Base-by-base conservation (phyloP, 495 filamentous ascomycete species). In the Talaromyces wortmannii region DNA sequence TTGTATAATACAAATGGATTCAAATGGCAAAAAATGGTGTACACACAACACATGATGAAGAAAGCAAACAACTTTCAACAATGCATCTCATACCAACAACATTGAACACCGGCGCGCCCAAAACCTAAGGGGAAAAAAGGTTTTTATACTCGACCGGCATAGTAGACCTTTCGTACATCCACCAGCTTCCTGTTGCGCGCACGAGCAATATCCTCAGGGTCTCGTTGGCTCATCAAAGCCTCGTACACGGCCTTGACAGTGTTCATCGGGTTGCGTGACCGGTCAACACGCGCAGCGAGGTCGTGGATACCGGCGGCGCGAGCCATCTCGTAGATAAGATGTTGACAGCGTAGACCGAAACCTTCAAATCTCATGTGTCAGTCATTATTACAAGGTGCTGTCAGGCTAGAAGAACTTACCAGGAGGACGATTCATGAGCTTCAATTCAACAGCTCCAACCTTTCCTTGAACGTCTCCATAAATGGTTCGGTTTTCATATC, bases 91-190 rank as follows among this genome's bases (percentile, higher is more conserved):
- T 40, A 40, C 36, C 36, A 40, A 40, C 36, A 13, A 40, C 36
- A 13, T 40, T 40, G 36, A 40, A 46, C 17, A 17, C 16, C 44
- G 44, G 15, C 16, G 13, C n/a, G 15, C n/a, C 40, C 40, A 48
- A 48, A 17, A 23, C 23, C 23, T 23, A 23, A 23, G 23, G 23
- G 23, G 23, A 23, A 23, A 23, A 23, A 23, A 23, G 23, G 29
- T 42, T 36, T 18, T 53, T 75, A 79, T 62, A 83, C 77, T 66
- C 79, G 80, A 10, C 92, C 91, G 15, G 87, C 90, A 74, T 97
- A 97, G 75, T 99, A 99, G 63, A 97, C 94, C 78, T 91, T 97
- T 63, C 94, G 78, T 47, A 92, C 87, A 77, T 98, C 94, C 15
- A 97, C 91, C 60, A 98, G 70, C 80, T 98, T 98, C 80, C 84